These are phyloP conservation scores for Echeveria elegans DNA, from an alignment of 164 flowering plant species.

Conservation along the genomic window DNA sequence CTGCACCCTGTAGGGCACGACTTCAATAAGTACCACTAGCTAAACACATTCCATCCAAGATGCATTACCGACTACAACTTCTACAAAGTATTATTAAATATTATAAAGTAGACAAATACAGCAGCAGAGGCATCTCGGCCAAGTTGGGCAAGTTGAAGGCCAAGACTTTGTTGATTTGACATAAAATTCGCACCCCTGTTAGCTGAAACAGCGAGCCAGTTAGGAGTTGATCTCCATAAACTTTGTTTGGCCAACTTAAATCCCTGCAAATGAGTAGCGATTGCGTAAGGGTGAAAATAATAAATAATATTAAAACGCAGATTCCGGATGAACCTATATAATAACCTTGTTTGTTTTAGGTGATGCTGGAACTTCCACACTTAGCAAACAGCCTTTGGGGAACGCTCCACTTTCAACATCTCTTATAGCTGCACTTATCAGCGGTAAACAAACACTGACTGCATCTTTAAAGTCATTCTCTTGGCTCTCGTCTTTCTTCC, in stretches of 20 bases:
- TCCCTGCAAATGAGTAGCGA: conserved; percentile 40
- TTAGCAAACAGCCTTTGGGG: conserved; percentile 58
- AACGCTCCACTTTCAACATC: conserved; percentile 71
- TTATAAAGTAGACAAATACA: conserved; percentile 36
- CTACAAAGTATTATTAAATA: too few relatives aligned
- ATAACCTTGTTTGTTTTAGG: conserved; percentile 25
- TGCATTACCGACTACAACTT: background rate
- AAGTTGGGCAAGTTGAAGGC: conserved; percentile 92
- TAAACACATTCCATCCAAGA: background rate
- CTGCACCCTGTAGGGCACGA: conserved; percentile 67
- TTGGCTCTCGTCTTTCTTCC: conserved; percentile 90
- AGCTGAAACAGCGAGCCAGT: conserved; percentile 81
- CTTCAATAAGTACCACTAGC: background rate
- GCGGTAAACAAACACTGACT: conserved; percentile 64
- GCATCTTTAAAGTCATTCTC: conserved; percentile 93
- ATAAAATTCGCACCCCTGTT: conserved; percentile 62
- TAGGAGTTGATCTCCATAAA: conserved; percentile 55
- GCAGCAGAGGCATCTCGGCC: conserved; percentile 99
- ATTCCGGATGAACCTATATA: background rate
- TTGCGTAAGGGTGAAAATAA: background rate
- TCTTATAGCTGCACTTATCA: conserved; percentile 71
- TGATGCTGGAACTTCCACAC: conserved; percentile 68
- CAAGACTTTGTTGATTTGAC: conserved; percentile 83
- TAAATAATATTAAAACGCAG: background rate
- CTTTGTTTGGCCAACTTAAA: conserved; percentile 75